Percentiles rank a stretch among this genome's conserved stretches.
Conservation (phyloP, 2,329 filamentous ascomycete genomes). For the Sodiomyces alkalinus region DNA sequence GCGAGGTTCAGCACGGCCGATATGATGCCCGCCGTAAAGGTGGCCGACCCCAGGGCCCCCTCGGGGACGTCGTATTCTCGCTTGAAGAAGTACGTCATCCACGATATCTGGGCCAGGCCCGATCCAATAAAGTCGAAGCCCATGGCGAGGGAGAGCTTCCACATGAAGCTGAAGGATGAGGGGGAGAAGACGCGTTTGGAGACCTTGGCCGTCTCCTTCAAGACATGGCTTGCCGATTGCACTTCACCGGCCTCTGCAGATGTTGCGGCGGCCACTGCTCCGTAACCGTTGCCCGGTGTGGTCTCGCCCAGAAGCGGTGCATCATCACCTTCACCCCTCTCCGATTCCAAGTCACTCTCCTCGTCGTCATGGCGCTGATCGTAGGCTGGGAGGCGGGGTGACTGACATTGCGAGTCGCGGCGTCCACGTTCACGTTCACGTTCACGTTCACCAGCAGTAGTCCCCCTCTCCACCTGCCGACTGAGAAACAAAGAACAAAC, state of each 20-base stretch:
- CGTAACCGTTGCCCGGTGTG: no score
- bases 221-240: constrained; percentile 35
- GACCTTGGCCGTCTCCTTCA: constrained; percentile 38
- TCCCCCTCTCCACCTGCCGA: constrained; percentile 25
- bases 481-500: constrained; percentile 33
- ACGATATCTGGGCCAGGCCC: constrained; percentile 48
- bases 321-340: no score
- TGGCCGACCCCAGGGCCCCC: constrained; percentile 35
- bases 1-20: constrained; percentile 34
- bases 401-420: no score
- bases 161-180: constrained; percentile 36
- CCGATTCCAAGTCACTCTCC: not conserved
- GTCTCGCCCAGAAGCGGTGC: no score
- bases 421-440: no score
- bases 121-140: constrained; percentile 43
- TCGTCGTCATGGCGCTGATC: not conserved
- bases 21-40: constrained; percentile 37
- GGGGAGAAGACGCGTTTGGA: constrained; percentile 28
- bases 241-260: no score
- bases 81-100: constrained; percentile 43
- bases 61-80: constrained; percentile 30
- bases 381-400: not conserved
- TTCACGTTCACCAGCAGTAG: no score
- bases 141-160: constrained; percentile 43
- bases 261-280: no score